Evolutionary conservation across 1,284 basidiomycete genomes (phyloP).

Genomic region (Mycena citricolor): DNA sequence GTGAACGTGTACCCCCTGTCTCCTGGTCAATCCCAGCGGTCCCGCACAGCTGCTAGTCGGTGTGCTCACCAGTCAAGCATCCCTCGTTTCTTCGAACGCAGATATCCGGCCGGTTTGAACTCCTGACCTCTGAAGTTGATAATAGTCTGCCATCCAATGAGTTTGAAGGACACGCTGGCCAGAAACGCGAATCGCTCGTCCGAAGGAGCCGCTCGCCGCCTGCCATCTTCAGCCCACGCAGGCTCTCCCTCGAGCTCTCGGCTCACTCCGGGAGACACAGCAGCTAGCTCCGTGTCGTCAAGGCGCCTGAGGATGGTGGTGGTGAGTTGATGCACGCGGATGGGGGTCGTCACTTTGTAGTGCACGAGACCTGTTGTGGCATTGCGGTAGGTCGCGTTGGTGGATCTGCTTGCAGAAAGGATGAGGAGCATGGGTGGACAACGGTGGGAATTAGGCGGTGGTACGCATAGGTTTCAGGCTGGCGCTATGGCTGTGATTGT

Average conservation of each 20-base stretch:
- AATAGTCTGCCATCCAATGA: background rate
- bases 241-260: background rate
- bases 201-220: too few relatives aligned
- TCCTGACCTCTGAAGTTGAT: slow-evolving; percentile 12
- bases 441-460: too few relatives aligned
- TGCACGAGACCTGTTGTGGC: slow-evolving; percentile 6
- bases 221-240: too few relatives aligned
- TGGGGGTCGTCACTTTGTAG: slow-evolving; percentile 14
- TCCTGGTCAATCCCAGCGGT: background rate
- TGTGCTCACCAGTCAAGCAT: background rate
- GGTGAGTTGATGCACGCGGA: slow-evolving; percentile 12
- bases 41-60: too few relatives aligned
- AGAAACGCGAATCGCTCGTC: slow-evolving; percentile 9
- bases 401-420: slow-evolving; percentile 13
- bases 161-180: slow-evolving; percentile 7
- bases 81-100: slow-evolving; percentile 3
- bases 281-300: slow-evolving; percentile 3
- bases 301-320: slow-evolving; percentile 14
- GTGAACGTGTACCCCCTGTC: slow-evolving; percentile 8
- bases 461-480: too few relatives aligned
- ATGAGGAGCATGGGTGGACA: slow-evolving; percentile 9
- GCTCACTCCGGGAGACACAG: background rate
- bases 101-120: slow-evolving; percentile 8
- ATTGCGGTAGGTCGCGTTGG: slow-evolving; percentile 14
- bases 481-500: too few relatives aligned